Percentiles rank a stretch among this genome's conserved stretches.
phyloP scores from a whole-genome alignment of 805 yeast genomes.

The Blastobotrys mokoenaii region DNA sequence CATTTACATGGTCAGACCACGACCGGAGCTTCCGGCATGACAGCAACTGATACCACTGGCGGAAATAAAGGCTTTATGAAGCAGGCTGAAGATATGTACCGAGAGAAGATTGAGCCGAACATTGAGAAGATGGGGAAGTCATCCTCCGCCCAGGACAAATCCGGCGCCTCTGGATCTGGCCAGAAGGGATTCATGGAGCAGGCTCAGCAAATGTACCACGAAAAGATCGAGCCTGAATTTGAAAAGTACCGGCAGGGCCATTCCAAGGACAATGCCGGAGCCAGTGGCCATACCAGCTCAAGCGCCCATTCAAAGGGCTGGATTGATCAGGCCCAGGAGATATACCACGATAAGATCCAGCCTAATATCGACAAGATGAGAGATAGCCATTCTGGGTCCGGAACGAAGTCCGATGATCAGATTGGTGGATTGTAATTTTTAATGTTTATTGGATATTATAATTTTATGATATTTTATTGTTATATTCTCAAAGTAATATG shows the following conservation, averaged over 20 bases:
- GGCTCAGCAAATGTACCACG: background rate
- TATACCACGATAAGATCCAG: constrained; percentile 1
- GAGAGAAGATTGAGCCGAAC: background rate
- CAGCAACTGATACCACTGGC: background rate
- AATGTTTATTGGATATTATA: background rate
- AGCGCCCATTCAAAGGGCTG: background rate
- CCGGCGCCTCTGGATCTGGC: background rate
- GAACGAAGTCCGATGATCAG: background rate
- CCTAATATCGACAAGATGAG: background rate
- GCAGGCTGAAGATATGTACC: background rate
- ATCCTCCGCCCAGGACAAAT: background rate
- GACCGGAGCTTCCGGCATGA: too few relatives aligned
- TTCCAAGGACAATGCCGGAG: background rate
- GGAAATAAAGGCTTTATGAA: background rate
- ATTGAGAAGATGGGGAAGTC: background rate
- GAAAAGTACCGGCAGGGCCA: background rate
- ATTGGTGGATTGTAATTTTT: background rate
- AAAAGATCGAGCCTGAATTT: too few relatives aligned
- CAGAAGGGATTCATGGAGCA: background rate
- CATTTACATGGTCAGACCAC: too few relatives aligned
- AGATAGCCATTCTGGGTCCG: background rate
- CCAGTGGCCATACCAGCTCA: background rate
- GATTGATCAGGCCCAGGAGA: background rate
- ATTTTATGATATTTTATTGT: background rate
- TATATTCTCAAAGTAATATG: background rate